Percentiles rank a stretch among this genome's conserved stretches.
Conservation (phyloP, 2,329 filamentous ascomycete genomes). For the Penicillium thymicola region DNA sequence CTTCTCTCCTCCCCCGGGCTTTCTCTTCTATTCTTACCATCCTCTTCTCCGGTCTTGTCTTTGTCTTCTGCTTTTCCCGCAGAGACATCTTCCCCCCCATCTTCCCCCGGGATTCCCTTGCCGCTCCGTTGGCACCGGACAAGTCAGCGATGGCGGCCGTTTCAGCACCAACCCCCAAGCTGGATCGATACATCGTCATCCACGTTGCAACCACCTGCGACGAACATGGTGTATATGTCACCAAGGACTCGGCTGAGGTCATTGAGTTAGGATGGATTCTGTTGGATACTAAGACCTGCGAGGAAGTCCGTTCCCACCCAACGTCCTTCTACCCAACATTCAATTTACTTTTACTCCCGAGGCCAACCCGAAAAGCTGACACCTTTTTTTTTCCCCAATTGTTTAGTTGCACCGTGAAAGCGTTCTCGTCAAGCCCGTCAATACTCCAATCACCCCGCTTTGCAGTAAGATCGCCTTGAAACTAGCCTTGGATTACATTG, state of each 20-base stretch:
- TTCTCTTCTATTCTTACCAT: constrained; percentile 30
- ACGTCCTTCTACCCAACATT: constrained; percentile 11
- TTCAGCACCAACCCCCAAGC: constrained; percentile 60
- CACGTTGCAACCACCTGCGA: constrained; percentile 99
- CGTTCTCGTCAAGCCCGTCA: constrained; percentile 95
- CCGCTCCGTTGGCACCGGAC: constrained; percentile 29
- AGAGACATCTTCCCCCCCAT: constrained; percentile 24
- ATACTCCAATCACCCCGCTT: constrained; percentile 95
- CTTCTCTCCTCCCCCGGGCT: constrained; percentile 15
- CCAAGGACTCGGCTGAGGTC: constrained; percentile 97
- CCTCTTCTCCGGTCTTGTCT: constrained; percentile 27
- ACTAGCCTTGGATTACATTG: constrained; percentile 6
- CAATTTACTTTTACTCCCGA: constrained; percentile 3
- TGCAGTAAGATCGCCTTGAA: constrained; percentile 76
- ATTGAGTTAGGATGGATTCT: constrained; percentile 99
- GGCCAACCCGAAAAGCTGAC: constrained; percentile 25
- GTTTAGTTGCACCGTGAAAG: constrained; percentile 85
- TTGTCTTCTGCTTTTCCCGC: constrained; percentile 29
- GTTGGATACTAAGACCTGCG: constrained; percentile 82
- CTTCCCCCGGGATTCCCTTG: constrained; percentile 23
- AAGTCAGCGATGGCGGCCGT: constrained; percentile 43
- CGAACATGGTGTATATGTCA: constrained; percentile 98
- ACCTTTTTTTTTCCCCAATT: constrained; percentile 13
- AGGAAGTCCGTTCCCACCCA: constrained; percentile 66
- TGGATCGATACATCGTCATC: constrained; percentile 97